Percentiles rank a stretch among this genome's conserved stretches.
Evolutionary conservation across 2,329 filamentous ascomycete species (phyloP).

Genomic region (Coniochaeta prunicola): DNA sequence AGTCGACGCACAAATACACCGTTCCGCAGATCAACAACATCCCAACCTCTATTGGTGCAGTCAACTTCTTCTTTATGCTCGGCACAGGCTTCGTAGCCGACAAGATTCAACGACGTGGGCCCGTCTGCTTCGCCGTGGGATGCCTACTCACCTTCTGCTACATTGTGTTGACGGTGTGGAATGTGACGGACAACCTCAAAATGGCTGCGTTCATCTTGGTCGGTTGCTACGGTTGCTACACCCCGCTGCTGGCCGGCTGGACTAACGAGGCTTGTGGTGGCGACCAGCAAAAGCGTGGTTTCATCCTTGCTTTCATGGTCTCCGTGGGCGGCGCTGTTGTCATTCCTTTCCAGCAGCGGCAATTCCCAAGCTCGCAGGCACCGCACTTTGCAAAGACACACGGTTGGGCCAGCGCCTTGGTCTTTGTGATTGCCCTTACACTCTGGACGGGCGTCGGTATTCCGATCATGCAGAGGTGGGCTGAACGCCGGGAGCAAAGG

Average conservation of each 20-base stretch:
- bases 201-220: slow-evolving; percentile 31
- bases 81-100: slow-evolving; percentile 19
- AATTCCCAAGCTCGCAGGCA: slow-evolving; percentile 27
- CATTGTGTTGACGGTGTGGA: slow-evolving; percentile 28
- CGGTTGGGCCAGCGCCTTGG: slow-evolving; percentile 25
- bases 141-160: slow-evolving; percentile 27
- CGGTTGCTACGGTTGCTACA: slow-evolving; percentile 33
- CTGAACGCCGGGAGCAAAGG: slow-evolving; percentile 6
- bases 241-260: slow-evolving; percentile 32
- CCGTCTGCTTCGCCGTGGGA: slow-evolving; percentile 27
- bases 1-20: slow-evolving; percentile 21
- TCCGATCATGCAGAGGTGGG: slow-evolving; percentile 16
- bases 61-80: slow-evolving; percentile 34
- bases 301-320: slow-evolving; percentile 30
- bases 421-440: slow-evolving; percentile 23
- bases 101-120: slow-evolving; percentile 25
- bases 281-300: slow-evolving; percentile 34
- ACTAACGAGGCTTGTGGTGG: slow-evolving; percentile 31
- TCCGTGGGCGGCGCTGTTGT: slow-evolving; percentile 27
- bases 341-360: slow-evolving; percentile 30
- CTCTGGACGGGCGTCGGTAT: slow-evolving; percentile 24
- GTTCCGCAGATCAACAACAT: slow-evolving; percentile 37
- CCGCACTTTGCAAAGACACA: slow-evolving; percentile 26
- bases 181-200: slow-evolving; percentile 25
- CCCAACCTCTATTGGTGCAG: slow-evolving; percentile 32